Percentiles rank a stretch among this genome's conserved stretches.
Evolutionary conservation across 108 stramenopile species (phyloP).

Genomic region (Pelagomonas calceolata): DNA sequence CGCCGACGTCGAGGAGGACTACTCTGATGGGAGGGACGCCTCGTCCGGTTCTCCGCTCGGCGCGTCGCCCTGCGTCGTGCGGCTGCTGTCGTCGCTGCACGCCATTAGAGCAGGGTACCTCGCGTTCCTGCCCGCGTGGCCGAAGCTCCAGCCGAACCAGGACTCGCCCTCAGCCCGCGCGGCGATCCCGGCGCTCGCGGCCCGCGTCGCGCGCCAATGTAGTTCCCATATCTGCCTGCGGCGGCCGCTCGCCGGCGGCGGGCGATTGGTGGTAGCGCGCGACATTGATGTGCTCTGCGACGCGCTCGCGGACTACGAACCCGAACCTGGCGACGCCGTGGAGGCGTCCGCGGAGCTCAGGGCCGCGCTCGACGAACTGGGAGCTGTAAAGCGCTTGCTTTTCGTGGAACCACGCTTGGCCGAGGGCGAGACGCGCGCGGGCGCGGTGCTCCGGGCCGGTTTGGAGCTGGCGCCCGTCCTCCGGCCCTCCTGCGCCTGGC

Average conservation of each 20-base stretch:
- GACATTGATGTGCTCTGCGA: neutral
- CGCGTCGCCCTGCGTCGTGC: neutral
- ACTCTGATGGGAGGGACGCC: too few relatives aligned
- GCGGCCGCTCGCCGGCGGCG: neutral
- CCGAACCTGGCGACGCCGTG: neutral
- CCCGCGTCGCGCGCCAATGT: neutral
- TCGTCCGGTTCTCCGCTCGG: too few relatives aligned
- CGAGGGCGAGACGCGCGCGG: neutral
- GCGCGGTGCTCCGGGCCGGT: neutral
- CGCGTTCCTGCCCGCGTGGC: neutral
- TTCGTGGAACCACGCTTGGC: neutral
- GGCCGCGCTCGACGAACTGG: neutral
- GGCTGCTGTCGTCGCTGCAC: neutral
- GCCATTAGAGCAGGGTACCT: neutral
- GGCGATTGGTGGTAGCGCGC: neutral
- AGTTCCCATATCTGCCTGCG: neutral
- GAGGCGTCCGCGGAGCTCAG: neutral
- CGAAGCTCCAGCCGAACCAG: too few relatives aligned
- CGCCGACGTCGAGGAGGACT: too few relatives aligned
- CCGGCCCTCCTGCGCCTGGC: neutral
- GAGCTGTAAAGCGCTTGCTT: neutral
- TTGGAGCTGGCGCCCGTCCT: neutral
- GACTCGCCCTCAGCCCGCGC: neutral
- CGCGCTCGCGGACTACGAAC: neutral
- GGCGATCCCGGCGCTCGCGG: neutral